Percentiles rank a stretch among this genome's conserved stretches.
Evolutionary conservation across 176 grass and related monocot species (phyloP).

Genomic region (Calamus simplicifolius): DNA sequence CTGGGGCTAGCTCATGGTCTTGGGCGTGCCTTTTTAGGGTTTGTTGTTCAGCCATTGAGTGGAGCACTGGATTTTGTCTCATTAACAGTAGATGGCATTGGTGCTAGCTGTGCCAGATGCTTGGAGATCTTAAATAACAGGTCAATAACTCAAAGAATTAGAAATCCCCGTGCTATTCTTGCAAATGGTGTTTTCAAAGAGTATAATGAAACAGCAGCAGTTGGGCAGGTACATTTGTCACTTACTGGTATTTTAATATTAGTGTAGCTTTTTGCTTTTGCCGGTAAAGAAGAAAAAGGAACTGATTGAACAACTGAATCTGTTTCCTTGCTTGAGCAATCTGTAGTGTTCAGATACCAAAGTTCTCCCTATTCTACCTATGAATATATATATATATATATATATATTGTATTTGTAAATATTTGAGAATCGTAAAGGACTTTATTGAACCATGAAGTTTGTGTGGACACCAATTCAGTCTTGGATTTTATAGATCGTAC

Average conservation of each 20-base stretch:
- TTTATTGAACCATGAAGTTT: no score
- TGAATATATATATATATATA: no score
- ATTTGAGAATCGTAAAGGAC: no score
- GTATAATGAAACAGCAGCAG: constrained; percentile 62
- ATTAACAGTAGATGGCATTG: constrained; percentile 79
- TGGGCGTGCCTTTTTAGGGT: constrained; percentile 79
- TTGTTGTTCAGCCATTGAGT: constrained; percentile 94
- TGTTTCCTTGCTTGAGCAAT: no score
- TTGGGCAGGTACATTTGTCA: constrained; percentile 53
- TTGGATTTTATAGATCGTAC: no score
- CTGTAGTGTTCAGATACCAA: no score
- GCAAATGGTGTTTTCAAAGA: constrained; percentile 71
- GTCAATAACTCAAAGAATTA: constrained; percentile 47
- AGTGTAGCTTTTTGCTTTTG: no score
- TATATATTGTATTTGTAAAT: no score
- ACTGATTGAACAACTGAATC: no score
- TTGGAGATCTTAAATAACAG: constrained; percentile 90
- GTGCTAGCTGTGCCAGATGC: constrained; percentile 81
- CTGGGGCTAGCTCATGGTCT: constrained; percentile 90
- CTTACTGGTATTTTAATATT: background rate
- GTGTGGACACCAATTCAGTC: no score
- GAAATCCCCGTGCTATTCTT: constrained; percentile 76
- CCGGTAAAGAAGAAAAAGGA: no score
- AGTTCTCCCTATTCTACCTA: no score
- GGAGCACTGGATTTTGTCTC: constrained; percentile 86